These are phyloP conservation scores for Adansonia madagascariensis DNA, from an alignment of 441 rosid species.

Conservation along the genomic window DNA sequence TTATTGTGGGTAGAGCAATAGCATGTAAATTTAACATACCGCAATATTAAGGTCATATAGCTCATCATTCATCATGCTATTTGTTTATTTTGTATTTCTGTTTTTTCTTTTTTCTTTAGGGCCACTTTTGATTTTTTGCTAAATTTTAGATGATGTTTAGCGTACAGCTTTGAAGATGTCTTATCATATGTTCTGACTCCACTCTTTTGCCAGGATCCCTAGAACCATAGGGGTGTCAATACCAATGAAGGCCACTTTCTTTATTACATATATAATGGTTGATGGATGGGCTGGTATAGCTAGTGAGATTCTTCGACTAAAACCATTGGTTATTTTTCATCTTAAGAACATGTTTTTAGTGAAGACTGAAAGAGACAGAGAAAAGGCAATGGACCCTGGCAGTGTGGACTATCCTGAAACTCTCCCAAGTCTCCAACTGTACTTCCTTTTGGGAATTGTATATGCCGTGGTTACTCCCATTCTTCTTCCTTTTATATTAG, in stretches of 20 bases:
- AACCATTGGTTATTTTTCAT: conserved; percentile 82
- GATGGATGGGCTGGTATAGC: conserved; percentile 99
- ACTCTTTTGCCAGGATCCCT: conserved; percentile 71
- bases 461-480: conserved; percentile 94
- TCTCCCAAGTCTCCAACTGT: conserved; percentile 83
- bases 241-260: conserved; percentile 96
- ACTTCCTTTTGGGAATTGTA: conserved; percentile 92
- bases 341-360: conserved; percentile 88
- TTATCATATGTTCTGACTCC: neutral
- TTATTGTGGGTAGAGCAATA: neutral
- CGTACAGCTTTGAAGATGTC: conserved; percentile 1
- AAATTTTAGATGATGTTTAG: neutral
- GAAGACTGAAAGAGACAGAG: conserved; percentile 85
- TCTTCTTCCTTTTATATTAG: conserved; percentile 84
- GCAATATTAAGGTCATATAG: neutral
- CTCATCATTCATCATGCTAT: conserved; percentile 8
- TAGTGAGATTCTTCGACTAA: conserved; percentile 82
- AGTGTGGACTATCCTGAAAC: conserved; percentile 85
- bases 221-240: conserved; percentile 93
- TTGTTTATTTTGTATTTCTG: neutral
- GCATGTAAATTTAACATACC: neutral
- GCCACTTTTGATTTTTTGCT: neutral
- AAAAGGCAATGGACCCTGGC: conserved; percentile 82
- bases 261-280: conserved; percentile 90
- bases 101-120: neutral